Conservation (phyloP, 2,329 filamentous ascomycete species). For the Penicillium sp. region DNA sequence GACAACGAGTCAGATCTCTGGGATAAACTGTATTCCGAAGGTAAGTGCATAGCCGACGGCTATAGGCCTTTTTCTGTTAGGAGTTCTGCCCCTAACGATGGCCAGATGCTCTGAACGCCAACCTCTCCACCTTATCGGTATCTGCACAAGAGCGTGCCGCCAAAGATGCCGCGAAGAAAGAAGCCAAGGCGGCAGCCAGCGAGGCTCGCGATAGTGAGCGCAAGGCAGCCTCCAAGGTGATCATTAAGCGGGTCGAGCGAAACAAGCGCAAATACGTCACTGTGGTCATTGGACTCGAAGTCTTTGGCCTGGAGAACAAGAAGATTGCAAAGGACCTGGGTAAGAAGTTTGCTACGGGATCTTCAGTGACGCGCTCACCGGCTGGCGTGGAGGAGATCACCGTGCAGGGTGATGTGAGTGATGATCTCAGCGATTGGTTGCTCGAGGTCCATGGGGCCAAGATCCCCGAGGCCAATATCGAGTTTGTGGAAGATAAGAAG, state of each 20-base stretch:
- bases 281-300: conserved; percentile 84
- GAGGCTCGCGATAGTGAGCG: conserved; percentile 82
- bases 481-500: conserved; percentile 93
- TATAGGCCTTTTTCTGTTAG: neutral
- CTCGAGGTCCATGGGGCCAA: conserved; percentile 78
- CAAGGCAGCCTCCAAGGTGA: conserved; percentile 77
- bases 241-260: conserved; percentile 94
- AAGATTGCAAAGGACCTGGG: conserved; percentile 96
- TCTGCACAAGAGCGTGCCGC: conserved; percentile 92
- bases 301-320: conserved; percentile 89
- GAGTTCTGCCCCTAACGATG: neutral
- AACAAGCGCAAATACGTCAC: conserved; percentile 99
- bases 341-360: conserved; percentile 97
- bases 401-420: conserved; percentile 93
- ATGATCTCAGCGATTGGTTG: conserved; percentile 90
- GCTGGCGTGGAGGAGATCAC: conserved; percentile 93
- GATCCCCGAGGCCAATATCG: conserved; percentile 93
- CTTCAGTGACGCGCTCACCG: conserved; percentile 84
- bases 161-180: conserved; percentile 96
- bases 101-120: conserved; percentile 76
- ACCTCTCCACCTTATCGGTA: conserved; percentile 81
- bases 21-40: conserved; percentile 78
- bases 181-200: conserved; percentile 84
- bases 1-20: conserved; percentile 74
- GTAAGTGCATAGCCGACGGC: conserved; percentile 48